Conservation (phyloP, 345 rosid genomes). For the Lumnitzera racemosa region DNA sequence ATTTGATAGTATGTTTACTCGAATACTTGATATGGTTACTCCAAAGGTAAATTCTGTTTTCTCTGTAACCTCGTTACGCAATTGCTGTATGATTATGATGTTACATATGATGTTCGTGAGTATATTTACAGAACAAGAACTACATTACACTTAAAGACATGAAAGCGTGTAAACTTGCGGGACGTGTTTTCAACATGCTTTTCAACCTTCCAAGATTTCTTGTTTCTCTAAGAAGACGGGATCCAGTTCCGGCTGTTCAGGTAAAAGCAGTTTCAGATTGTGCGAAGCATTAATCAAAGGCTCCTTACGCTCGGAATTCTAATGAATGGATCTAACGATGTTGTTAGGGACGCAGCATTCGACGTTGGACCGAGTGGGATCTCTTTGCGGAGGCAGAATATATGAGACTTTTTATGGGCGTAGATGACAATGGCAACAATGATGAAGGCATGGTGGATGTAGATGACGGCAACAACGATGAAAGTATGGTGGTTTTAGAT, state of each 20-base stretch:
- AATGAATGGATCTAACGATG: neutral
- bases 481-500: no score
- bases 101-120: neutral
- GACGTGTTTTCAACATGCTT: conserved; percentile 26
- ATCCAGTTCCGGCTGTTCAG: conserved; percentile 28
- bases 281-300: neutral
- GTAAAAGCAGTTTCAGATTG: conserved; percentile 2
- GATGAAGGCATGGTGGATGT: neutral
- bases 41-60: conserved; percentile 20
- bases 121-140: conserved; percentile 16
- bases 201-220: conserved; percentile 26
- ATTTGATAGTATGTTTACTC: conserved; percentile 26
- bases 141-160: conserved; percentile 17
- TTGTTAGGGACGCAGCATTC: conserved; percentile 13
- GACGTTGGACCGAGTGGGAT: conserved; percentile 32
- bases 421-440: conserved; percentile 25
- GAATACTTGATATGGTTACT: conserved; percentile 27
- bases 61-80: no score
- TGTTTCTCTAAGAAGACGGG: conserved; percentile 23
- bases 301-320: neutral
- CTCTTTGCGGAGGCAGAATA: conserved; percentile 29
- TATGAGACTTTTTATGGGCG: conserved; percentile 17
- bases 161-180: conserved; percentile 28
- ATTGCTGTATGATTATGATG: neutral
- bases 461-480: conserved; percentile 19